Percentiles rank a stretch among this genome's conserved stretches.
Evolutionary conservation across 768 basidiomycete genomes (phyloP).

Genomic region (Gelatoporia subvermispora): DNA sequence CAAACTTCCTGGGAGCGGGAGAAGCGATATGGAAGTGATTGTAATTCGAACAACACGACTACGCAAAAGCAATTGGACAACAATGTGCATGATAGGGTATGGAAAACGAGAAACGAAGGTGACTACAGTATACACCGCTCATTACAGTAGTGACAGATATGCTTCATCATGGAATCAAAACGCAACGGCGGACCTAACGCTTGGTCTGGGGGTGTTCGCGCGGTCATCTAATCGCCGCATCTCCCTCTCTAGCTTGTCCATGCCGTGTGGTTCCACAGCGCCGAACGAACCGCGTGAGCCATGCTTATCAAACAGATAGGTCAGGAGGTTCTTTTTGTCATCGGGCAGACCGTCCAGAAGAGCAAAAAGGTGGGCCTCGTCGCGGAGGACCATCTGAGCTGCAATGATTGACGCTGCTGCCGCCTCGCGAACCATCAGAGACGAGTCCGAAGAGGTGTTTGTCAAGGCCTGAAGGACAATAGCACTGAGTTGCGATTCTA

Average conservation of each 20-base stretch:
- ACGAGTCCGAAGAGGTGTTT: constrained; percentile 43
- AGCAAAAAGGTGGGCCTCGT: constrained; percentile 78
- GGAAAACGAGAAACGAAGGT: not conserved
- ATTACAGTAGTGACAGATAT: not conserved
- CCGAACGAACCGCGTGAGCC: constrained; percentile 50
- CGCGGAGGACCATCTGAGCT: constrained; percentile 75
- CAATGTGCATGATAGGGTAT: not conserved
- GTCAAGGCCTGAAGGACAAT: constrained; percentile 52
- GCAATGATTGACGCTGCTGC: constrained; percentile 81
- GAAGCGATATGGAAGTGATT: not conserved
- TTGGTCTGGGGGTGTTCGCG: constrained; percentile 53
- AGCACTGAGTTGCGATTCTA: not conserved
- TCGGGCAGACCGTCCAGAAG: constrained; percentile 81
- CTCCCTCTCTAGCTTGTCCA: constrained; percentile 74
- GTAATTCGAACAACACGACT: not conserved
- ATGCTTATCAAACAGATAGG: constrained; percentile 88
- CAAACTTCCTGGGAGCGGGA: not conserved
- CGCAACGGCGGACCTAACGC: constrained; percentile 7
- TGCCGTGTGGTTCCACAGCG: constrained; percentile 36
- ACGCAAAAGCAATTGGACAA: not conserved
- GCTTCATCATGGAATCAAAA: not conserved
- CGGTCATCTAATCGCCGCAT: constrained; percentile 76
- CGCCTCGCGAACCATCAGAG: constrained; percentile 78
- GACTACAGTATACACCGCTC: not conserved
- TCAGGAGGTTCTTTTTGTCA: constrained; percentile 86